phyloP scores from a whole-genome alignment of 1,139 yeast species.

The Schizosaccharomyces versatilis region DNA sequence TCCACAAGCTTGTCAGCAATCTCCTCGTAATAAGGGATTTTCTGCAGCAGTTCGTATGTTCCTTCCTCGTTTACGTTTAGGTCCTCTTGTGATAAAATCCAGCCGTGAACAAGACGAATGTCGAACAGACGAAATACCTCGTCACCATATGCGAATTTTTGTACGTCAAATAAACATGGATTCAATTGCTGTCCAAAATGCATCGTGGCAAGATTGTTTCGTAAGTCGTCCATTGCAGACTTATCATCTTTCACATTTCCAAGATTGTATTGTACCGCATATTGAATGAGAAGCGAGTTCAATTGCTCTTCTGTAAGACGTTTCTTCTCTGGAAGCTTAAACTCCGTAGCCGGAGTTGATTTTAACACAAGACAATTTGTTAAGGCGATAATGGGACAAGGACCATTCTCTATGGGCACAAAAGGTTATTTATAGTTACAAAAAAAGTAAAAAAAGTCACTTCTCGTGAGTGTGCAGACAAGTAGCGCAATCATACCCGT shows the following conservation, averaged over 20 bases:
- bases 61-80: not conserved
- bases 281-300: not conserved
- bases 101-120: not conserved
- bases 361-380: not conserved
- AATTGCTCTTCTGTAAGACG: not conserved
- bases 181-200: constrained; percentile 2
- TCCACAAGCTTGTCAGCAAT: not conserved
- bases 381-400: not conserved
- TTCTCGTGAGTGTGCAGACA: not conserved
- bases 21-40: not conserved
- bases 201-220: not conserved
- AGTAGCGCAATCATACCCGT: not conserved
- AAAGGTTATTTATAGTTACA: not conserved
- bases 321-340: not conserved
- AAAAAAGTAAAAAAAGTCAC: not conserved
- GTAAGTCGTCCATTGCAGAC: not conserved
- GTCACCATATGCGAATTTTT: not conserved
- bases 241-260: not conserved
- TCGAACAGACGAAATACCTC: not conserved
- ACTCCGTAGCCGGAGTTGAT: not conserved
- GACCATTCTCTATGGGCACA: not conserved
- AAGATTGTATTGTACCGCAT: not conserved
- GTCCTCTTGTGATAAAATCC: not conserved
- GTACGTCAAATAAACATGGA: not conserved
- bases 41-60: not conserved